These are phyloP conservation scores for Rauvolfia tetraphylla DNA, from an alignment of 257 asterid genomes.

Conservation along the genomic window DNA sequence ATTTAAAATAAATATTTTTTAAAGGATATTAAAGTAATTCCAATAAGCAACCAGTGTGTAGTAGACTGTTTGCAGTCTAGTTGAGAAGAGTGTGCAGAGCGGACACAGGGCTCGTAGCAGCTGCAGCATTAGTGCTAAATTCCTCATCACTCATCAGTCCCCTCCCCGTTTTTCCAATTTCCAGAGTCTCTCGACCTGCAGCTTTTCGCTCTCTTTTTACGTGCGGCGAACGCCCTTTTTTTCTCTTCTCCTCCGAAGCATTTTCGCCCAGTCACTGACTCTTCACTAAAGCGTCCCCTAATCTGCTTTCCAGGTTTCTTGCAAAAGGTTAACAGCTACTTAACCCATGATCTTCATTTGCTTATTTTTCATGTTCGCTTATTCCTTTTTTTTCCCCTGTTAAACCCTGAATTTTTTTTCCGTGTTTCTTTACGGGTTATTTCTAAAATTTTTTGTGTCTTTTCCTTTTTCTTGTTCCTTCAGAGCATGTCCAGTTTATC, in stretches of 20 bases:
- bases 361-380: neutral
- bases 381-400: neutral
- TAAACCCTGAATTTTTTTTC: neutral
- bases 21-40: too few species aligned
- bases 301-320: neutral
- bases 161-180: neutral
- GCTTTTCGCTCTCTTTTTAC: neutral
- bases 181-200: neutral
- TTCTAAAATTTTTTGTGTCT: neutral
- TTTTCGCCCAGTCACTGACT: neutral
- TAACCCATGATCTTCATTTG: neutral
- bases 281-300: neutral
- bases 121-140: neutral
- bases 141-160: neutral
- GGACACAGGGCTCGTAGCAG: neutral
- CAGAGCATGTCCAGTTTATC: neutral
- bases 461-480: neutral
- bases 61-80: too few species aligned
- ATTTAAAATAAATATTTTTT: too few species aligned
- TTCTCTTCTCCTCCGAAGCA: neutral
- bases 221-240: neutral
- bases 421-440: neutral
- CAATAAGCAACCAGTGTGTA: too few species aligned
- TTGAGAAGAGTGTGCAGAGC: too few species aligned
- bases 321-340: neutral